phyloP scores from a whole-genome alignment of 208 protist species.

The Leishmania guyanensis region DNA sequence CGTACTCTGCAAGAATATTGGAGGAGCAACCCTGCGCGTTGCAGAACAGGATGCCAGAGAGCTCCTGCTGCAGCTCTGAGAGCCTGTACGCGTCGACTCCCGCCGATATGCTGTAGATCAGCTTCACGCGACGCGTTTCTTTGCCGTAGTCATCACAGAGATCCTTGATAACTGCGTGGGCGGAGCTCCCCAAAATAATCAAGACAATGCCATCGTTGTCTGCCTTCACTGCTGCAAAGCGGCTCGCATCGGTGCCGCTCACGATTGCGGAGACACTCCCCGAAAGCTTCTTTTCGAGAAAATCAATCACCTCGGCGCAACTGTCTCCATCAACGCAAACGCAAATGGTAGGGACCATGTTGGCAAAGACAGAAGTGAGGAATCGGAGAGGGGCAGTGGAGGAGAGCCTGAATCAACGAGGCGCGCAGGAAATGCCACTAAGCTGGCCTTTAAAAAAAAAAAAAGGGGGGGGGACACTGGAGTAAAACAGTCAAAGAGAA shows the following conservation, averaged over 20 bases:
- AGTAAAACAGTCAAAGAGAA: neutral
- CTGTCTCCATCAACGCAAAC: neutral
- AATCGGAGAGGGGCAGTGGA: neutral
- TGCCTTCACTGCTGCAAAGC: slow-evolving; percentile 8
- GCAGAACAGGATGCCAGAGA: slow-evolving; percentile 60
- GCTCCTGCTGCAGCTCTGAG: slow-evolving; percentile 39
- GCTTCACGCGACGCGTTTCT: slow-evolving; percentile 57
- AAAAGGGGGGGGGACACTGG: too few species aligned
- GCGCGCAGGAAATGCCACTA: neutral
- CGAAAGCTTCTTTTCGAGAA: neutral
- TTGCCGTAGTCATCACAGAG: slow-evolving; percentile 67
- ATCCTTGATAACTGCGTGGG: slow-evolving; percentile 53
- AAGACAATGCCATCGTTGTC: slow-evolving; percentile 14
- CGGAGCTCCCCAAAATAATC: slow-evolving; percentile 11
- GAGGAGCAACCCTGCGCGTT: slow-evolving; percentile 77
- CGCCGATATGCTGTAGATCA: slow-evolving; percentile 76
- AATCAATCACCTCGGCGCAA: neutral
- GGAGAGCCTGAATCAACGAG: neutral
- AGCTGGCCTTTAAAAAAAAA: neutral
- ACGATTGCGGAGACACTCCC: neutral
- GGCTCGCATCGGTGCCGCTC: neutral
- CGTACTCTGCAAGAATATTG: slow-evolving; percentile 76
- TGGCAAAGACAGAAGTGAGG: neutral
- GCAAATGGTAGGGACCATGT: slow-evolving; percentile 12
- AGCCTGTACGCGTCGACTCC: slow-evolving; percentile 74